A percentile compares a stretch with the other conserved stretches of the same genome.
These are phyloP conservation scores for Asterionellopsis glacialis DNA, from an alignment of 108 stramenopile genomes.

Conservation along the genomic window DNA sequence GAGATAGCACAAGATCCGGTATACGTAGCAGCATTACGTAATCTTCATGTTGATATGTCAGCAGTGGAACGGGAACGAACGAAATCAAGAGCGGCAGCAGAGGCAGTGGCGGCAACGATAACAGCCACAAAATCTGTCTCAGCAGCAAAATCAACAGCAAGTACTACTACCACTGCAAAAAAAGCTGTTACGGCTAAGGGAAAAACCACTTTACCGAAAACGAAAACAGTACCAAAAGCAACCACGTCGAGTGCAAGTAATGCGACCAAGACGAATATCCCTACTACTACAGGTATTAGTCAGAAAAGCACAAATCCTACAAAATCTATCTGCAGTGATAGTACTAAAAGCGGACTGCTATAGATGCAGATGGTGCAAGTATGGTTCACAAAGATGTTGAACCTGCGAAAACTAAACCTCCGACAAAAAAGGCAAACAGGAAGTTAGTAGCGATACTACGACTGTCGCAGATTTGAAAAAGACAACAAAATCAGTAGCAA, in stretches of 20 bases:
- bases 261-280: background rate
- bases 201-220: background rate
- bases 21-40: constrained; percentile 35
- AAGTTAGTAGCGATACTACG: too few relatives aligned
- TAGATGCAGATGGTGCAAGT: too few relatives aligned
- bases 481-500: background rate
- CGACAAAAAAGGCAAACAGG: too few relatives aligned
- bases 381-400: too few relatives aligned
- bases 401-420: too few relatives aligned
- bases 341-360: too few relatives aligned
- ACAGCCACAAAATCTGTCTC: background rate
- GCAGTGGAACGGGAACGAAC: background rate
- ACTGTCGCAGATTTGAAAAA: too few relatives aligned
- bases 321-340: too few relatives aligned
- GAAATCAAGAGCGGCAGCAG: background rate
- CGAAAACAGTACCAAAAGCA: background rate
- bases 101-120: background rate
- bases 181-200: background rate
- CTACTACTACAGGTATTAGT: too few relatives aligned
- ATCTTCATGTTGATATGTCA: constrained; percentile 25
- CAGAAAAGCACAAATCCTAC: too few relatives aligned
- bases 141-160: background rate
- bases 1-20: constrained; percentile 34
- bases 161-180: background rate
- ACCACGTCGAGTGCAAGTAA: background rate